phyloP scores from a whole-genome alignment of 306 rosid species.

The Cicer cuneatum region DNA sequence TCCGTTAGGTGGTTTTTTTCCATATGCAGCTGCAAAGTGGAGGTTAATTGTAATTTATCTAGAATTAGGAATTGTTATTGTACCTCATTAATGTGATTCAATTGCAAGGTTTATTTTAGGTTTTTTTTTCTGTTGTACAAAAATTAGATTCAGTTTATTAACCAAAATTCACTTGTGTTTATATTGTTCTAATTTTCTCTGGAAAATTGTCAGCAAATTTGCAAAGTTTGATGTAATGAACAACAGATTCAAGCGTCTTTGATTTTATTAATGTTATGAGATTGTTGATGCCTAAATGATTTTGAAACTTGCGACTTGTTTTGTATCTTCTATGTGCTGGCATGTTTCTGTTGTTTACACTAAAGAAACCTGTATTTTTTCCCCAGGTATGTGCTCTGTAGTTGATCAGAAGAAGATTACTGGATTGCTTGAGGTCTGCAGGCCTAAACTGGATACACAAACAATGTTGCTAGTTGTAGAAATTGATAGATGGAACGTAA shows the following conservation, averaged over 20 bases:
- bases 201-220: constrained; percentile 11
- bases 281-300: neutral
- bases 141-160: constrained; percentile 30
- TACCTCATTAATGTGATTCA: constrained; percentile 34
- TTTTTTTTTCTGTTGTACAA: constrained; percentile 39
- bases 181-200: constrained; percentile 5
- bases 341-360: neutral
- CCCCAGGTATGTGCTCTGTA: neutral
- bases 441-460: neutral
- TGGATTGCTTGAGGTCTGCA: constrained; percentile 15
- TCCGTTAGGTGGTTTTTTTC: constrained; percentile 35
- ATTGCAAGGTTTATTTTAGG: neutral
- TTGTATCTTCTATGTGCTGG: neutral
- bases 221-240: constrained; percentile 8
- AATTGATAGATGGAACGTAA: neutral
- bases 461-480: neutral
- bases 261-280: neutral
- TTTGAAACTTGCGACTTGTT: neutral
- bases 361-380: neutral
- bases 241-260: constrained; percentile 8
- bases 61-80: constrained; percentile 35
- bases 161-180: constrained; percentile 33
- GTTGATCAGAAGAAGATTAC: neutral
- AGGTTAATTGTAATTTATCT: constrained; percentile 31
- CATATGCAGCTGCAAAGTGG: constrained; percentile 7